A percentile compares a stretch with the other conserved stretches of the same genome.
Conservation (phyloP, 148 eudicot species). For the Bassia scoparia region DNA sequence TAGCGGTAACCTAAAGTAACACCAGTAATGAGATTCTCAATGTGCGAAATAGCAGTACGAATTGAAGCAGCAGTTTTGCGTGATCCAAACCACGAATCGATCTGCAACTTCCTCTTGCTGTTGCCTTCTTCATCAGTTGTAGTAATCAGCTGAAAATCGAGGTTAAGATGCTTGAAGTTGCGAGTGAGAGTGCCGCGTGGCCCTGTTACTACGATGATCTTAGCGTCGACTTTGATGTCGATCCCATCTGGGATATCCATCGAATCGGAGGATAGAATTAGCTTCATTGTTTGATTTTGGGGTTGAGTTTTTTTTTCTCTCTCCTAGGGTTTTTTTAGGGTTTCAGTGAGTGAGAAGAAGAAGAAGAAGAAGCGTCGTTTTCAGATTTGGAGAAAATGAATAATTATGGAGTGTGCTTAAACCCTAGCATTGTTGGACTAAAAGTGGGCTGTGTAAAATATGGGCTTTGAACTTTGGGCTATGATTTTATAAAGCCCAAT, state of each 20-base stretch:
- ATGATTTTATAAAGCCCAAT: too few species aligned
- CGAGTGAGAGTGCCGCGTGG: constrained; percentile 51
- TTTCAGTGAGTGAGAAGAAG: not conserved
- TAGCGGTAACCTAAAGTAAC: constrained; percentile 52
- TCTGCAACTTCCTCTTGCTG: constrained; percentile 38
- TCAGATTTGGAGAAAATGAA: too few species aligned
- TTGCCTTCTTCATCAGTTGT: constrained; percentile 34
- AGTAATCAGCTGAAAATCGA: constrained; percentile 48
- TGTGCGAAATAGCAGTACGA: constrained; percentile 57
- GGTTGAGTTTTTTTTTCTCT: not conserved
- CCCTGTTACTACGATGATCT: constrained; percentile 47
- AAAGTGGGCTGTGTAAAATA: too few species aligned
- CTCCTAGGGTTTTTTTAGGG: not conserved
- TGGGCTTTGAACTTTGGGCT: too few species aligned
- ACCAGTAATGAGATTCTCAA: constrained; percentile 45
- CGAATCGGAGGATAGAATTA: constrained; percentile 43
- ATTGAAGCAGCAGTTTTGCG: constrained; percentile 58
- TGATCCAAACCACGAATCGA: constrained; percentile 62
- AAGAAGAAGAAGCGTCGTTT: too few species aligned
- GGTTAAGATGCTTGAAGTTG: constrained; percentile 63
- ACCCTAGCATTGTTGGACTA: too few species aligned
- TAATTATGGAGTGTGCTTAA: too few species aligned
- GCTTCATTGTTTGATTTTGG: constrained; percentile 46
- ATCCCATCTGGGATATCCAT: constrained; percentile 73
- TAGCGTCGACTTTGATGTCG: constrained; percentile 46